These are phyloP conservation scores for Aspergillus ibericus DNA, from an alignment of 2,329 filamentous ascomycete species.

Conservation along the genomic window DNA sequence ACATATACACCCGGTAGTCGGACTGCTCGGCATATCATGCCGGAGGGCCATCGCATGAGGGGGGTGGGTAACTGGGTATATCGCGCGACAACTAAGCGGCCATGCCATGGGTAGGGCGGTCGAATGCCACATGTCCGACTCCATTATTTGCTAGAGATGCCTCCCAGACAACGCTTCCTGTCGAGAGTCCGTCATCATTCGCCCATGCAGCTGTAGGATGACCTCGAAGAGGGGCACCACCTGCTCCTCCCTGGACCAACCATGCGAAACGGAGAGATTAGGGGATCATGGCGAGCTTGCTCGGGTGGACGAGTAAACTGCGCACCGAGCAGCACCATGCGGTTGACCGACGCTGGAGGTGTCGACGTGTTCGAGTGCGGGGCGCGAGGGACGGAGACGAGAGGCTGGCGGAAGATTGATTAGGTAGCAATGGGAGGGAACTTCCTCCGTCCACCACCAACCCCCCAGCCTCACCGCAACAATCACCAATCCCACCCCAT, in stretches of 20 bases:
- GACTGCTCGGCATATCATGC: not conserved
- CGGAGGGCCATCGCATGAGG: not conserved
- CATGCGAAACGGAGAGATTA: not conserved
- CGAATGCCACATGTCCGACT: conserved; percentile 7
- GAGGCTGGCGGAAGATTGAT: not conserved
- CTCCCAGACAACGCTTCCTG: not conserved
- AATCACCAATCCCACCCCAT: not conserved
- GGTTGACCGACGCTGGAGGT: not conserved
- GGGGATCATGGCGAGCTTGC: not conserved
- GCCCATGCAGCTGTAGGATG: not conserved
- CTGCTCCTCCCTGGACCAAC: not conserved
- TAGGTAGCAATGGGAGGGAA: conserved; percentile 3
- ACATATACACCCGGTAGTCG: not conserved
- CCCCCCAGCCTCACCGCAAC: conserved; percentile 7
- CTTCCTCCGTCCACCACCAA: too few relatives aligned
- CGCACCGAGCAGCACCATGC: not conserved
- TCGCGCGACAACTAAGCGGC: conserved; percentile 6
- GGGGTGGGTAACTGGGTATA: not conserved
- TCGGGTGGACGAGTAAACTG: not conserved
- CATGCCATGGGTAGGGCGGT: conserved; percentile 7
- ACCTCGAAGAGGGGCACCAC: not conserved
- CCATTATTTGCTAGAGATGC: conserved; percentile 7
- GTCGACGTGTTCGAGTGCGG: conserved; percentile 7
- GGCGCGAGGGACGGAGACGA: not conserved
- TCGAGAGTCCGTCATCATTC: not conserved